Base-by-base conservation (phyloP, 495 filamentous ascomycete species). In the Lasiosphaeriaceae sp. region DNA sequence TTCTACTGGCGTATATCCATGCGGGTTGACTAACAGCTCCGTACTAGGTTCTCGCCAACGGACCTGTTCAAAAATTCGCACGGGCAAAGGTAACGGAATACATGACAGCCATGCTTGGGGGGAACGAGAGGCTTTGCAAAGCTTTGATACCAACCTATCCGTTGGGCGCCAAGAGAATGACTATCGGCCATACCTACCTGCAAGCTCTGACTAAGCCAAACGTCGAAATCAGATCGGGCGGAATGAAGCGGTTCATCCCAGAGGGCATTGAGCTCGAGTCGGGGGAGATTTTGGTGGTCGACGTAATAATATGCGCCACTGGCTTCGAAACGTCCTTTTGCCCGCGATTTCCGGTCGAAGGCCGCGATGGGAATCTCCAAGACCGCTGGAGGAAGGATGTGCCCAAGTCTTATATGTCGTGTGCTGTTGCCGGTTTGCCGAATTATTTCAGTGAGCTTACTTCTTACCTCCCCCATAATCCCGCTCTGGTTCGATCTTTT, bases 251-350 rank as follows among this genome's bases (percentile, higher is more conserved):
- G 12, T 79, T 90, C 55, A 81, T 83, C 0, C 69, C 73, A n/a
- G 83, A 77, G 11, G 83, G 84, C 2, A 80, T 87, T 50, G 72
- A 83, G 57, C 80, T 83, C 11, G 72, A 72, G 11, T 80, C 83
- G 11, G 84, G 84, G 31, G 67, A 76, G 11, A 67, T 82, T 37
- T 64, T 84, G 35, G 69, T 80, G 50, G 76, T 84, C 3, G 85
- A 89, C 57, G 77, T 76, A 8, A 77, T 86, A n/a, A 78, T 91
- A 60, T 90, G 87, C 64, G 81, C 87, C 2, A 91, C 87, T 0
- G 87, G 87, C 6, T 87, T 86, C 45, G 82, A 89, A 53, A 72
- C 66, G 5, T 82, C 84, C 19, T 81, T 86, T 58, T 69, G 75
- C 11, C 84, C 85, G 0, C 80, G 81, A 3, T 88, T 88, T 59